Evolutionary conservation across 2,329 filamentous ascomycete genomes (phyloP).

Genomic region (Pyricularia pennisetigena): DNA sequence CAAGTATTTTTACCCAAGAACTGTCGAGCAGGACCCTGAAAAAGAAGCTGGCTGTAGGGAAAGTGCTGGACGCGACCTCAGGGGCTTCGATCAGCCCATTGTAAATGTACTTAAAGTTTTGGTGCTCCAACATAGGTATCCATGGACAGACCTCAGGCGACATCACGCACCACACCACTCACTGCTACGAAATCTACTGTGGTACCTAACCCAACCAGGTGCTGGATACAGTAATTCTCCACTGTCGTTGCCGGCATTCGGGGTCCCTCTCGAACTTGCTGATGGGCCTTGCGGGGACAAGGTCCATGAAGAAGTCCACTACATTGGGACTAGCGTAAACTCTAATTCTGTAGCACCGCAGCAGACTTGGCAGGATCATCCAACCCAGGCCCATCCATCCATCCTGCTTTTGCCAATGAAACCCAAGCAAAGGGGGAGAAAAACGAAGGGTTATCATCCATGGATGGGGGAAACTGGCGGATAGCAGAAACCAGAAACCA

Average conservation of each 20-base stretch:
- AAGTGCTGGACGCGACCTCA: neutral
- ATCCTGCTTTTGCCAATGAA: slow-evolving; percentile 1
- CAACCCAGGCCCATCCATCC: neutral
- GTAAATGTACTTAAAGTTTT: neutral
- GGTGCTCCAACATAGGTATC: neutral
- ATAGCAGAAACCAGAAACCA: neutral
- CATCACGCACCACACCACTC: neutral
- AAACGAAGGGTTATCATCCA: neutral
- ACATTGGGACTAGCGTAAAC: neutral
- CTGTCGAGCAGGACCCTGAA: neutral
- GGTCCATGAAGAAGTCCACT: neutral
- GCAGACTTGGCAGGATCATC: slow-evolving; percentile 1
- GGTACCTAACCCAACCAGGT: neutral
- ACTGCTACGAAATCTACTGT: neutral
- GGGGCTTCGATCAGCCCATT: neutral
- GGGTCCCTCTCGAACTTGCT: neutral
- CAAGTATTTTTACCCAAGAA: neutral
- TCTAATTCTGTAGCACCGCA: neutral
- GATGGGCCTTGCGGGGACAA: neutral
- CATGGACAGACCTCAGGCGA: neutral
- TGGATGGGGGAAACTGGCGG: neutral
- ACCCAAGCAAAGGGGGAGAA: neutral
- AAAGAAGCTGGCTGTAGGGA: neutral
- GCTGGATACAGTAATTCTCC: neutral
- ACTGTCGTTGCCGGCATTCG: neutral